A percentile compares a stretch with the other conserved stretches of the same genome.
Evolutionary conservation across 768 basidiomycete genomes (phyloP).

Genomic region (Termitomyces sp.): DNA sequence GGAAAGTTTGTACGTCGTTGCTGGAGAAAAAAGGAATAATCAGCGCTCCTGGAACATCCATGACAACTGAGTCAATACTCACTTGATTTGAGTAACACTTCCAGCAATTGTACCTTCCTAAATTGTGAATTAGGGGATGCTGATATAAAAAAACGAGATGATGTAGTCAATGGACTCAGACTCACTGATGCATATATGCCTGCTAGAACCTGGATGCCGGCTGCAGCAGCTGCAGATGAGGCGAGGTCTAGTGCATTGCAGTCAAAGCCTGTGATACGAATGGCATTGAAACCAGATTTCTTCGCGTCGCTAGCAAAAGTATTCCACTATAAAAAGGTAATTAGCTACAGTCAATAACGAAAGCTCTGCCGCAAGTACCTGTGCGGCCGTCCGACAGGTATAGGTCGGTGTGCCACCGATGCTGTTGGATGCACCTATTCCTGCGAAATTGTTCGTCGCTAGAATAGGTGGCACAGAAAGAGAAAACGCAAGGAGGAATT

Average conservation of each 20-base stretch:
- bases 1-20: slow-evolving; percentile 32
- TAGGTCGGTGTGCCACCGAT: slow-evolving; percentile 24
- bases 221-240: slow-evolving; percentile 29
- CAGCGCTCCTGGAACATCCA: not conserved
- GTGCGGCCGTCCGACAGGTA: slow-evolving; percentile 30
- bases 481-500: slow-evolving; percentile 5
- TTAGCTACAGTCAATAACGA: not conserved
- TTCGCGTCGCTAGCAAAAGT: slow-evolving; percentile 26
- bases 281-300: slow-evolving; percentile 28
- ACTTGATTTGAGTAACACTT: slow-evolving; percentile 26
- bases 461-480: slow-evolving; percentile 12
- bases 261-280: slow-evolving; percentile 34
- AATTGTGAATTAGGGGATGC: too few species aligned
- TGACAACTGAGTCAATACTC: not conserved
- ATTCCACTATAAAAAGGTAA: slow-evolving; percentile 28
- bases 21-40: slow-evolving; percentile 15
- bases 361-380: slow-evolving; percentile 19
- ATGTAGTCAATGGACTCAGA: not conserved
- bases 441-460: slow-evolving; percentile 29
- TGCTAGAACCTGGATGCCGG: slow-evolving; percentile 28
- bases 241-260: slow-evolving; percentile 32
- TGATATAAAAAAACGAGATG: too few species aligned
- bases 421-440: slow-evolving; percentile 31
- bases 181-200: slow-evolving; percentile 30
- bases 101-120: slow-evolving; percentile 31